Evolutionary conservation across 179 eudicot species (phyloP), one percentile per base, ranked within the genome.

Genomic region (Patellifolia procumbens): DNA sequence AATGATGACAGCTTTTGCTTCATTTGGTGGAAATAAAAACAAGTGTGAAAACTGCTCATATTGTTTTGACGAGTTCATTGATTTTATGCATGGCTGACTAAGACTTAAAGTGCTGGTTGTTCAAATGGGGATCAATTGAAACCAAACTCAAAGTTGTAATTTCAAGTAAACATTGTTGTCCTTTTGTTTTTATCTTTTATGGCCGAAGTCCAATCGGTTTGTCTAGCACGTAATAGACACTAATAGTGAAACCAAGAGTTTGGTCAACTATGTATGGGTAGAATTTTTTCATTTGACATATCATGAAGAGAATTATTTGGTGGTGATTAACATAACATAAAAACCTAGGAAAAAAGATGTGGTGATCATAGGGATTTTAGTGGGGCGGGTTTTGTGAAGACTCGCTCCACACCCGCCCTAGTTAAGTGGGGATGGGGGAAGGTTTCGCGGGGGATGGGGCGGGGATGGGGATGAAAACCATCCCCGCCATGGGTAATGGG

Each of bases 111-210:
- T 61, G 39, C 20, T 61, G 66, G 37, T 66, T 66, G 48, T 9
- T 66, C 34, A 42, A 39, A 42, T 66, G 49, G 5, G 31, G 49
- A 42, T 67, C 10, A 67, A 67, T 11, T 20, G 24, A 67, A 13
- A 67, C 51, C 71, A 42, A 67, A 67, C 51, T 67, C 34, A 16
- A 37, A 37, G 52, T 67, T 22, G 52, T 34, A 42, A 67, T 5
- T 67, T 42, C 71, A 24, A 67, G 45, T 34, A 17, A 32, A 63
- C 68, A 63, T 61, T 65, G 6, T 39, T 65, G 48, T 65, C 48
- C 5, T 35, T 59, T 59, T 15, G n/a, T n/a, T 10, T 11, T 15
- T 10, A 39, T n/a, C 51, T 65, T n/a, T 12, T 65, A n/a, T 65
- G 70, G 37, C 51, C n/a, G 35, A 37, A 65, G 49, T 65, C 52